Evolutionary conservation across 257 asterid species (phyloP), one percentile per base, ranked within the genome.

Genomic region (Ballota nigra): DNA sequence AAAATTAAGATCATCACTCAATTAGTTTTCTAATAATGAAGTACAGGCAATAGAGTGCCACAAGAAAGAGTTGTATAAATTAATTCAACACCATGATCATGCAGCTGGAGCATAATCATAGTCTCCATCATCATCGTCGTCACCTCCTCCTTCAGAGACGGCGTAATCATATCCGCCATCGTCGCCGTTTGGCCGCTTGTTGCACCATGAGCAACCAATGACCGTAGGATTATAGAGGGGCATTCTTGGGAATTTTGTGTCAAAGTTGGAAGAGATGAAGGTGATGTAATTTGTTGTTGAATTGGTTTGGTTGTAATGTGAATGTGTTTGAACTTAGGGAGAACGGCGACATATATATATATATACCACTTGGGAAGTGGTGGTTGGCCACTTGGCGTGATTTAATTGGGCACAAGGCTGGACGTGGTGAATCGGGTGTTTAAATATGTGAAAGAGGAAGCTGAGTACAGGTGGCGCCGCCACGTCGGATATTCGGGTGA

Each of bases 21-120:
- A 49, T 49, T n/a, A 49, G 23, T 2, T 49, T 49, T 8, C 49
- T 41, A 41, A 11, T 41, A 41, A 41, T 41, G 3, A 11, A 41
- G 43, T 33, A 33, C 38, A 33, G 4, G 36, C 36, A 6, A 6
- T 5, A 6, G 1, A 33, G 8, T 5, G 19, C 52, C 52, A 45
- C 4, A 40, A 11, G 7, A 40, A 3, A 40, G 29, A n/a, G n/a
- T 11, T 40, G n/a, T 7, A 9, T 40, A 0, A 34, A 5, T 5
- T 5, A 5, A 31, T 31, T 3, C 36, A 31, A 2, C 0, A 31
- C 0, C 19, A 43, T 15, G 2, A 15, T 45, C 53, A 45, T 47
- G 78, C 78, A 2, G 84, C 78, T 4, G 78, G 83, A 53, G 83
- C 80, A 24, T 75, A 78, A 73, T 78, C 76, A 26, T 73, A 73